Percentiles rank a stretch among this genome's conserved stretches.
phyloP scores from a whole-genome alignment of 129 eudicot species.

The Saussurea involucrata region DNA sequence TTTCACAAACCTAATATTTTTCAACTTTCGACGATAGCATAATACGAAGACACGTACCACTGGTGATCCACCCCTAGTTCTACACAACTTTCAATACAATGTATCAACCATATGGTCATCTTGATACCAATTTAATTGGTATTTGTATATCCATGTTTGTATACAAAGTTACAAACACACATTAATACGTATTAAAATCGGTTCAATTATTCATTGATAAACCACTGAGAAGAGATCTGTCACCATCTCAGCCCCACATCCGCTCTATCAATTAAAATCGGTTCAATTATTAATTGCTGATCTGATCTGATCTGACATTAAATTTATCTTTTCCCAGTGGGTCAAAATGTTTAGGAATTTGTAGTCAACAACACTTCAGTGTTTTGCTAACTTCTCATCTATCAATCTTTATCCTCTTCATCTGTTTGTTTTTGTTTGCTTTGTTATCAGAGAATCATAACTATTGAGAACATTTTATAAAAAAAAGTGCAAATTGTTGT shows the following conservation, averaged over 20 bases:
- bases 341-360: constrained; percentile 9
- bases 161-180: not conserved
- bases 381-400: not conserved
- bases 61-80: too few relatives aligned
- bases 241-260: constrained; percentile 35
- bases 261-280: too few relatives aligned
- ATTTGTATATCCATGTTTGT: not conserved
- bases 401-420: not conserved
- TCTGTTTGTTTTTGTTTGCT: constrained; percentile 3
- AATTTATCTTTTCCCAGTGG: constrained; percentile 1
- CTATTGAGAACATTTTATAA: not conserved
- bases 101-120: too few relatives aligned
- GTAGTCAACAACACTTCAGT: not conserved
- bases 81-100: too few relatives aligned
- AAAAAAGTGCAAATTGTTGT: not conserved
- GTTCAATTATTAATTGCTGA: constrained; percentile 35
- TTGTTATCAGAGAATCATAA: not conserved
- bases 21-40: too few relatives aligned
- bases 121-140: too few relatives aligned
- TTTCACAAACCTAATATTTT: too few relatives aligned
- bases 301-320: constrained; percentile 31
- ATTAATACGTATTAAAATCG: not conserved
- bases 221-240: constrained; percentile 32
- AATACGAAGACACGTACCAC: too few relatives aligned
- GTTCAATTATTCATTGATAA: not conserved